phyloP scores from a whole-genome alignment of 1,284 basidiomycete species.

The Inonotus obliquus region DNA sequence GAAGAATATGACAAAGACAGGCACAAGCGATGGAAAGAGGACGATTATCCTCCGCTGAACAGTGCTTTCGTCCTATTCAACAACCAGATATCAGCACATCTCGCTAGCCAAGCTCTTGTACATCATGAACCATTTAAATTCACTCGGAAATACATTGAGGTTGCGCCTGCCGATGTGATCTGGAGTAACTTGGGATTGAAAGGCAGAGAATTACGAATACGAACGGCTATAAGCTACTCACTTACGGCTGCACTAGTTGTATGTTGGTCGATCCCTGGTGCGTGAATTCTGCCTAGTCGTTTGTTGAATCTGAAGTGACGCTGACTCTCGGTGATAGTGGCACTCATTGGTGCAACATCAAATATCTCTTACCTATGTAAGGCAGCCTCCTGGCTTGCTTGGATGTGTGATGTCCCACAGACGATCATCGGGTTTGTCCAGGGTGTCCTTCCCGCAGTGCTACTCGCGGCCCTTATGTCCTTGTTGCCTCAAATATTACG shows the following conservation, averaged over 20 bases:
- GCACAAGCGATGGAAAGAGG: constrained; percentile 25
- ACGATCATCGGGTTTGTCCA: constrained; percentile 80
- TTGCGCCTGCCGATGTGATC: constrained; percentile 83
- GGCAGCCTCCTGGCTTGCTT: constrained; percentile 68
- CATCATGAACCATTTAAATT: constrained; percentile 82
- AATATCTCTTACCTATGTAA: constrained; percentile 75
- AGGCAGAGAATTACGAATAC: constrained; percentile 80
- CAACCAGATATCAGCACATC: constrained; percentile 89
- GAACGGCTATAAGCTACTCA: constrained; percentile 54
- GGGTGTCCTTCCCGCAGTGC: constrained; percentile 83
- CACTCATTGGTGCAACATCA: constrained; percentile 83
- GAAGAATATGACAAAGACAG: constrained; percentile 12
- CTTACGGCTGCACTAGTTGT: constrained; percentile 64
- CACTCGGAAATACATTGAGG: constrained; percentile 62
- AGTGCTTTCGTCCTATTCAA: constrained; percentile 94
- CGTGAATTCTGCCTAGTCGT: constrained; percentile 20
- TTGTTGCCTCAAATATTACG: constrained; percentile 85
- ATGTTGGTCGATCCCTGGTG: constrained; percentile 69
- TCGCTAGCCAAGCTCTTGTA: constrained; percentile 67
- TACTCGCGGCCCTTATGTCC: constrained; percentile 88
- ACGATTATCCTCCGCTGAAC: constrained; percentile 65
- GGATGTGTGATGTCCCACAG: constrained; percentile 71
- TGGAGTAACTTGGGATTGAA: constrained; percentile 89
- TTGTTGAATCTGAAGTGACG: constrained; percentile 2
- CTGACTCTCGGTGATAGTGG: constrained; percentile 49